phyloP scores from a whole-genome alignment of 1,284 basidiomycete species.

The Golubevia sp. region DNA sequence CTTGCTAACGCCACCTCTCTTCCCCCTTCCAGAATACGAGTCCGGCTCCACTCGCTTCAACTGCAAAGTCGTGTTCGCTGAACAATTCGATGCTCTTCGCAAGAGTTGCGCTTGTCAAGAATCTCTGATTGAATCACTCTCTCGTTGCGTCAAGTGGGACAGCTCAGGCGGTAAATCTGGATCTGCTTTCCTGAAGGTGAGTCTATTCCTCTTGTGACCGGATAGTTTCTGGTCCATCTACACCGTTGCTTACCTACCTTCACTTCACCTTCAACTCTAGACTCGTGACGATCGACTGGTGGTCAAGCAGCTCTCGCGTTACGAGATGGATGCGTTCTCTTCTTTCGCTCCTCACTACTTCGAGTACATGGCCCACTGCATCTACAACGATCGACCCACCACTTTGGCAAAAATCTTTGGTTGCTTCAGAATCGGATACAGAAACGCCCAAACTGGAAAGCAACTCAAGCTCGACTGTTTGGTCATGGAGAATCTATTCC shows the following conservation, averaged over 20 bases:
- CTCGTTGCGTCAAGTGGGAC: constrained; percentile 95
- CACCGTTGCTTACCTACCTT: neutral
- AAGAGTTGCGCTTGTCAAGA: constrained; percentile 90
- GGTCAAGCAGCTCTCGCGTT: constrained; percentile 89
- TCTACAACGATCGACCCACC: constrained; percentile 75
- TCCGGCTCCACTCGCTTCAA: constrained; percentile 81
- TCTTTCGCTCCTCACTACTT: constrained; percentile 98
- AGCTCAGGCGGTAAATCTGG: constrained; percentile 94
- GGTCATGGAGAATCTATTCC: constrained; percentile 96
- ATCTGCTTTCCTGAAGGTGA: constrained; percentile 92
- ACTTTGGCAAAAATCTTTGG: constrained; percentile 96
- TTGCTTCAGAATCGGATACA: constrained; percentile 92
- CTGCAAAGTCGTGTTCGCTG: constrained; percentile 92
- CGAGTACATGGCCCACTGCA: constrained; percentile 79
- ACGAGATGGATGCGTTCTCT: constrained; percentile 92
- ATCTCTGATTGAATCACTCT: constrained; percentile 88
- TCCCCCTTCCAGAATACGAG: constrained; percentile 38
- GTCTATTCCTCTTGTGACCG: constrained; percentile 48
- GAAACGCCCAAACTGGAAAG: constrained; percentile 77
- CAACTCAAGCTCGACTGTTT: constrained; percentile 90
- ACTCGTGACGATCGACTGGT: constrained; percentile 91
- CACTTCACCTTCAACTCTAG: neutral
- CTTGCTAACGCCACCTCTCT: neutral
- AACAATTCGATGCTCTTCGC: constrained; percentile 93
- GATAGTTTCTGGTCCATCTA: neutral